Base-by-base conservation (phyloP, 352 stramenopile species). In the Pythium folliculosum region DNA sequence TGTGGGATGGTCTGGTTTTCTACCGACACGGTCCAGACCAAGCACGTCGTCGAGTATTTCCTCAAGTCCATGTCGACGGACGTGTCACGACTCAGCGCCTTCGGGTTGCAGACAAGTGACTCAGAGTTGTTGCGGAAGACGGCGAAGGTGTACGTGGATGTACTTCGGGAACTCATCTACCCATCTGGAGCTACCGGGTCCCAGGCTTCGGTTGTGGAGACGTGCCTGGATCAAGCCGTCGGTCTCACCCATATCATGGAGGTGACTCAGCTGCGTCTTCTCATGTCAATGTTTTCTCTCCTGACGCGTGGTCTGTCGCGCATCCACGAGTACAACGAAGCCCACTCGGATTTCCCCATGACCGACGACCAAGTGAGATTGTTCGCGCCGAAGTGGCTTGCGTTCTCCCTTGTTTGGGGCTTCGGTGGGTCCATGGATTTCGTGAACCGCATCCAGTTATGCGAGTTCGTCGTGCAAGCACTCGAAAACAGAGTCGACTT, bases 1-100 rank as follows among this genome's bases (percentile, higher is more conserved):
- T 99, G 98, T 73, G 98, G 98, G 23, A 99, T 99, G 97, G 93
- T 99, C 32, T 99, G 97, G 97, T 99, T 99, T 71, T 98, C 94
- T 32, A 82, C 96, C 32, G 96, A 99, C 51, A 99, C 94, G 14
- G 87, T 99, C 54, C 90, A 97, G 43, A 94, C 90, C 25, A 75
- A 70, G 16, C 90, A 99, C 69, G 98, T 99, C 21, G 82, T 95
- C 8, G 86, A 95, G 61, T 84, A 95, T 47, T 92, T 92, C 72
- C 64, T 96, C 50, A 73, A 87, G 27, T 86, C 82, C 62, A 93
- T 93, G 38, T 76, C 74, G 0, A 76, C 88, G 54, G 86, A 93
- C 32, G 55, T 84, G n/a, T 89, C 85, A 23, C 70, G 77, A 3
- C 60, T 86, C 45, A 81, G 76, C 12, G 84, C 87, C 5, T 95